Evolutionary conservation across 1,284 basidiomycete genomes (phyloP).

Genomic region (Cutaneotrichosporon sp.): DNA sequence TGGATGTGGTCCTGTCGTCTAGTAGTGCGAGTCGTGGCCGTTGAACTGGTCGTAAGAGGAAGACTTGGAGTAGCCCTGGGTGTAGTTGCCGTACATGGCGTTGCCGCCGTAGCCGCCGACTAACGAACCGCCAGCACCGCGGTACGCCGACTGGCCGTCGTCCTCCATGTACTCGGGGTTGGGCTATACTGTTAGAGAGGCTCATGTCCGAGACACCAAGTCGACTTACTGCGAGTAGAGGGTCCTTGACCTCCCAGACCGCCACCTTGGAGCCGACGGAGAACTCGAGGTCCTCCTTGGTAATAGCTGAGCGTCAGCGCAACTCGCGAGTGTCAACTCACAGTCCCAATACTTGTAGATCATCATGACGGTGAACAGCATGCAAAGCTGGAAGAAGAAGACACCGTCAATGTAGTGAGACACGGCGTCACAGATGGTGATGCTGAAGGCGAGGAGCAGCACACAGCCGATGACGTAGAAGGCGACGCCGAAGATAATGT

Average conservation of each 20-base stretch:
- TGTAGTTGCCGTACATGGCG: constrained; percentile 40
- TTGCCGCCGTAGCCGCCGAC: constrained; percentile 78
- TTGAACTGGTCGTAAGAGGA: constrained; percentile 25
- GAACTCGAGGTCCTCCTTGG: constrained; percentile 97
- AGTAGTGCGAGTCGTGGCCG: constrained; percentile 26
- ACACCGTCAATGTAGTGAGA: constrained; percentile 95
- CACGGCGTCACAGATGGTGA: constrained; percentile 91
- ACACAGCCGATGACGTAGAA: constrained; percentile 89
- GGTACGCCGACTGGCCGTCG: constrained; percentile 62
- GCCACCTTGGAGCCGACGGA: constrained; percentile 94
- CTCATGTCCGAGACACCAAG: background rate
- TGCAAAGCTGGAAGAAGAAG: constrained; percentile 95
- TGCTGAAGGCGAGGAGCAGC: constrained; percentile 89
- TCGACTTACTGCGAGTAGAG: constrained; percentile 63
- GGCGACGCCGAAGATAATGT: constrained; percentile 73
- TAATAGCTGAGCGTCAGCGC: constrained; percentile 62
- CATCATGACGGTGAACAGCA: constrained; percentile 98
- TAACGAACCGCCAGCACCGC: constrained; percentile 60
- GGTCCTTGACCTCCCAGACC: constrained; percentile 98
- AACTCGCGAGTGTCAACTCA: constrained; percentile 28
- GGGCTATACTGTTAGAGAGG: constrained; percentile 31
- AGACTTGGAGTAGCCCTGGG: constrained; percentile 33
- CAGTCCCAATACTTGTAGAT: constrained; percentile 99
- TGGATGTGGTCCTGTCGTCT: constrained; percentile 13
- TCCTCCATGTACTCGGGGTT: constrained; percentile 62